Evolutionary conservation across 2,329 filamentous ascomycete species (phyloP), one percentile per base, ranked within the genome.

Genomic region (Lachnellula suecica): DNA sequence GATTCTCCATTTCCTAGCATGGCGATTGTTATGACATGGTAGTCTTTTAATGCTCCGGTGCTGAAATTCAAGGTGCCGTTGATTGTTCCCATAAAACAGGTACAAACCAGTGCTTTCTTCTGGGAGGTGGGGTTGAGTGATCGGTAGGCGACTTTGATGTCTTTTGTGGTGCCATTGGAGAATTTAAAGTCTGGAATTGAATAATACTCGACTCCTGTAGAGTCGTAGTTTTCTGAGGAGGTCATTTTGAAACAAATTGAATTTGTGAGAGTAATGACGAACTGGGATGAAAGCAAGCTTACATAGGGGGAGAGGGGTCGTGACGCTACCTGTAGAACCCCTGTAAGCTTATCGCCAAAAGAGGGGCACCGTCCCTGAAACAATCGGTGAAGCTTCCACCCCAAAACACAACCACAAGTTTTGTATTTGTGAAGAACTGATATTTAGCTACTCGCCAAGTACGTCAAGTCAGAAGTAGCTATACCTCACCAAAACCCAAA

Each of bases 71-170:
- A 59, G 1, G 79, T 82, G 2, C 66, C 71, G 25, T 73, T 71
- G 17, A 84, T 72, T 8, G 70, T 70, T 22, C 81, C 80, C 4
- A 74, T 72, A 62, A 79, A 83, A 63, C 79, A 83, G 2, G 79
- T 82, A 22, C 76, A 73, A 11, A 83, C 72, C 13, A 82, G 63
- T 15, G 74, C 72, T n/a, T 63, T 65, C 23, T 64, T 65, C 4
- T 57, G 53, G 13, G 63, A 65, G 2, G 68, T 60, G 8, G 70
- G 62, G 56, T 75, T 75, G 61, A 72, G 68, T 6, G 70, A 70
- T 43, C 70, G 70, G 63, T 77, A 78, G 37, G 60, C 56, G 31
- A 64, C 23, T 35, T 57, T 59, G 48, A 64, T 54, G 20, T 53
- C 44, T 27, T 53, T 58, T 4, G 59, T 68, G 4, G 57, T 60